These are phyloP conservation scores for Sclerotinia glacialis DNA, from an alignment of 2,329 filamentous ascomycete species.

Conservation along the genomic window DNA sequence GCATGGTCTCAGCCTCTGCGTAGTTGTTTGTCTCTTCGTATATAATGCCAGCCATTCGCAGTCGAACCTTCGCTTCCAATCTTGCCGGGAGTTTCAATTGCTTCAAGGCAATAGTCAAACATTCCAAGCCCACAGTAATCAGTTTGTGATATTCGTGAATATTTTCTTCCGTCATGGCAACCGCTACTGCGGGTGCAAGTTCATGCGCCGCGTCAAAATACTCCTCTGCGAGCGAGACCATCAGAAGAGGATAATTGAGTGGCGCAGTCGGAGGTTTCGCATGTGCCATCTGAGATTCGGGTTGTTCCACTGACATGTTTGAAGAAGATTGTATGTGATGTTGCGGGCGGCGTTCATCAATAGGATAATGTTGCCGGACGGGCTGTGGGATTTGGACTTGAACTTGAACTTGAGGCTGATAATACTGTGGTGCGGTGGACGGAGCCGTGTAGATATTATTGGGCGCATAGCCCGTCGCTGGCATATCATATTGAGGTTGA, in stretches of 20 bases:
- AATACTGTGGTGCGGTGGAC: conserved; percentile 22
- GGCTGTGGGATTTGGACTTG: conserved; percentile 18
- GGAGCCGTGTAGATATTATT: conserved; percentile 14
- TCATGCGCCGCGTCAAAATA: conserved; percentile 66
- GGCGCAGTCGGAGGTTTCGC: conserved; percentile 18
- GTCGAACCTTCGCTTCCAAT: conserved; percentile 64
- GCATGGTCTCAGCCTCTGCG: conserved; percentile 67
- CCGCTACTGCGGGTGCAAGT: conserved; percentile 50
- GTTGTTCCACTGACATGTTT: conserved; percentile 17
- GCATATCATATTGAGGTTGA: conserved; percentile 16
- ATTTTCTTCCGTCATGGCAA: conserved; percentile 48
- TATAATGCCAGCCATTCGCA: conserved; percentile 69
- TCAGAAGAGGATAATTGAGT: conserved; percentile 42
- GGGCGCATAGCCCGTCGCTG: conserved; percentile 18
- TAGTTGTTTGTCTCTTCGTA: conserved; percentile 73
- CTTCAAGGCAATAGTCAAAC: conserved; percentile 67
- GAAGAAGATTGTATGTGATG: conserved; percentile 10
- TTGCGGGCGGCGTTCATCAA: conserved; percentile 14
- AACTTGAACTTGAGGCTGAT: conserved; percentile 21
- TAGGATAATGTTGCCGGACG: conserved; percentile 25
- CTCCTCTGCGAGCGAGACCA: conserved; percentile 73
- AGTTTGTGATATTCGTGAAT: conserved; percentile 68
- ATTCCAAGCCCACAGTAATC: conserved; percentile 69
- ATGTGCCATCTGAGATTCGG: conserved; percentile 20
- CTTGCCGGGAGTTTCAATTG: conserved; percentile 59